These are phyloP conservation scores for Heimioporus sp. DNA, from an alignment of 768 basidiomycete species.

Conservation along the genomic window DNA sequence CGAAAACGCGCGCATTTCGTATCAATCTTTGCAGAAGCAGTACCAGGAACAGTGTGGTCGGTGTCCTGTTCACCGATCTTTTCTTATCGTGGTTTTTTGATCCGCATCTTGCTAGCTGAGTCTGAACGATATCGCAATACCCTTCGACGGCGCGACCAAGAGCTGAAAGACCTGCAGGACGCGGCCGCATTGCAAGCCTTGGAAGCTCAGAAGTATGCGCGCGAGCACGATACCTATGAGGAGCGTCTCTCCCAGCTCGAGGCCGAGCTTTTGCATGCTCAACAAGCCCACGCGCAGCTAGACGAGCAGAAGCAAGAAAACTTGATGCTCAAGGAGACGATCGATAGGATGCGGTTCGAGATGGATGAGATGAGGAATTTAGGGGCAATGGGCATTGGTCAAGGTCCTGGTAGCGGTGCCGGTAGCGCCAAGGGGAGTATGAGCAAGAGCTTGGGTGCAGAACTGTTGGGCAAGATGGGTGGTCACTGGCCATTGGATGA, in stretches of 20 bases:
- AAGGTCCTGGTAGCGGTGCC: slow-evolving; percentile 40
- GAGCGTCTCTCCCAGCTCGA: slow-evolving; percentile 70
- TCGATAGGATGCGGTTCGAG: slow-evolving; percentile 91
- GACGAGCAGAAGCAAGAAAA: slow-evolving; percentile 97
- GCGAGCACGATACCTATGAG: slow-evolving; percentile 72
- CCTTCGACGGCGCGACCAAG: slow-evolving; percentile 72
- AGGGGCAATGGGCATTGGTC: slow-evolving; percentile 32
- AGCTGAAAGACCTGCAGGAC: slow-evolving; percentile 65
- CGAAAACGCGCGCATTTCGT: slow-evolving; percentile 69
- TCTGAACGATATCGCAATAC: slow-evolving; percentile 78
- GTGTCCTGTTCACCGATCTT: slow-evolving; percentile 27
- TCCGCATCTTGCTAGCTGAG: slow-evolving; percentile 43
- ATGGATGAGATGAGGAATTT: slow-evolving; percentile 83
- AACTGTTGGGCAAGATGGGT: slow-evolving; percentile 64
- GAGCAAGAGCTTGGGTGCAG: slow-evolving; percentile 75
- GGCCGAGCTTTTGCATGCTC: slow-evolving; percentile 64
- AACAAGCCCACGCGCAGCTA: slow-evolving; percentile 68
- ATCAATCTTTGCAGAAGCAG: slow-evolving; percentile 78
- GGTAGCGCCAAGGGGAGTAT: slow-evolving; percentile 55
- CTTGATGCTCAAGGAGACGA: slow-evolving; percentile 89
- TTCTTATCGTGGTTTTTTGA: neutral
- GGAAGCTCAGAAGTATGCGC: slow-evolving; percentile 63
- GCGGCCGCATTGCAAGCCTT: slow-evolving; percentile 55
- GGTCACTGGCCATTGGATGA: slow-evolving; percentile 41
- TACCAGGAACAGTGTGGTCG: slow-evolving; percentile 85